Percentiles rank a stretch among this genome's conserved stretches.
Evolutionary conservation across 2,329 filamentous ascomycete genomes (phyloP).

Genomic region (Alternaria sp.): DNA sequence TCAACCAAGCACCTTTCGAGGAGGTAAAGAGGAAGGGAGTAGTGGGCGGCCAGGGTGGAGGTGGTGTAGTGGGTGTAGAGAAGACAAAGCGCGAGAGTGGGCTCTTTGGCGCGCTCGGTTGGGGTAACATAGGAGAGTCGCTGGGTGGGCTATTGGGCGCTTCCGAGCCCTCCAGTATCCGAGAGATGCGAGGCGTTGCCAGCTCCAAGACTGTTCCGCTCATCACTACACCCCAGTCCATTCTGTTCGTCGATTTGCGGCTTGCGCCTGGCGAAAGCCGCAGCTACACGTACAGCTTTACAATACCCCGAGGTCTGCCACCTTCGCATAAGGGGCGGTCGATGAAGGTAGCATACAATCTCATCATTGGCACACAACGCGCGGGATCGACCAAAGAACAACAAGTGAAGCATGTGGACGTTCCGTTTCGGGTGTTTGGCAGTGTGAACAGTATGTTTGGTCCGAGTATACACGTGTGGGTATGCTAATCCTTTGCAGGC

Average conservation of each 20-base stretch:
- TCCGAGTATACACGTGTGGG: background rate
- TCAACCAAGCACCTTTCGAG: slow-evolving; percentile 89
- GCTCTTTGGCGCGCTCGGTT: slow-evolving; percentile 82
- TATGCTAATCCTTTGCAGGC: slow-evolving; percentile 45
- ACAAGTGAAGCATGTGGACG: slow-evolving; percentile 83
- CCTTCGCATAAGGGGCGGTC: slow-evolving; percentile 89
- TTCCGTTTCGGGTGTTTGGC: slow-evolving; percentile 91
- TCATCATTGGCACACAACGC: slow-evolving; percentile 90
- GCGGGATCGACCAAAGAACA: slow-evolving; percentile 77
- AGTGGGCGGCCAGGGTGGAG: slow-evolving; percentile 79
- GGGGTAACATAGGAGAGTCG: slow-evolving; percentile 86
- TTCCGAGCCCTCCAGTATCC: slow-evolving; percentile 88
- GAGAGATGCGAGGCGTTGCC: slow-evolving; percentile 89
- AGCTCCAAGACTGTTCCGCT: slow-evolving; percentile 88
- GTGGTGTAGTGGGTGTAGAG: slow-evolving; percentile 84
- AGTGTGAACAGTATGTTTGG: slow-evolving; percentile 74
- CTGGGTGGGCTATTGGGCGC: slow-evolving; percentile 86
- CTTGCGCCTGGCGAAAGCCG: slow-evolving; percentile 87
- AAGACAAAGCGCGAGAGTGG: slow-evolving; percentile 76
- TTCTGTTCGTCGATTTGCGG: slow-evolving; percentile 91
- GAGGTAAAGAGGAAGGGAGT: slow-evolving; percentile 95
- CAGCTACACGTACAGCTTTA: slow-evolving; percentile 86
- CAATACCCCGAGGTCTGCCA: slow-evolving; percentile 84
- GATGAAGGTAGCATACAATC: slow-evolving; percentile 90
- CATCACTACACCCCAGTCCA: slow-evolving; percentile 92